phyloP scores from a whole-genome alignment of 352 stramenopile genomes.

The Bremia lactucae region DNA sequence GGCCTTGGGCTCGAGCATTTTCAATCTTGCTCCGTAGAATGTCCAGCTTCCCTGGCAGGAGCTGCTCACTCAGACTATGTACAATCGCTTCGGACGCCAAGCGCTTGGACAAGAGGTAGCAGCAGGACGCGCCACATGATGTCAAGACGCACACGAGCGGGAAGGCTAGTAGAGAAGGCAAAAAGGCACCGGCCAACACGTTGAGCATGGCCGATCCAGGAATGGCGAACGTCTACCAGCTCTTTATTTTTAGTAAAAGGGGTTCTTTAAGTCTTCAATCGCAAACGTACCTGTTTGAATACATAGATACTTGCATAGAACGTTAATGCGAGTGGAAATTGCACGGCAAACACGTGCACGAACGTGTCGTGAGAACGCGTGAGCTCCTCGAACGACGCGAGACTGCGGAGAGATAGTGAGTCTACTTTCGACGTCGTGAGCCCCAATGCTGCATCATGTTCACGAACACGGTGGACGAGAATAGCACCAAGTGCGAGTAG shows the following conservation, averaged over 20 bases:
- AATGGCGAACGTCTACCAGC: constrained; percentile 66
- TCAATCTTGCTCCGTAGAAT: constrained; percentile 45
- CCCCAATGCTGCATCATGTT: constrained; percentile 25
- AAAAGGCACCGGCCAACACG: constrained; percentile 54
- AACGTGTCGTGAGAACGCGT: constrained; percentile 52
- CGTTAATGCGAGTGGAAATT: constrained; percentile 56
- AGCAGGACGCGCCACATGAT: constrained; percentile 56
- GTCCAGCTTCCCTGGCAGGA: constrained; percentile 50
- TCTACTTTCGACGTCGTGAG: constrained; percentile 42
- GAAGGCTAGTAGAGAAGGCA: constrained; percentile 54
- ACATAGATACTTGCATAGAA: constrained; percentile 68
- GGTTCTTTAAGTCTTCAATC: neutral
- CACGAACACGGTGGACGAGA: constrained; percentile 38
- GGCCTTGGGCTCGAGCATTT: constrained; percentile 26
- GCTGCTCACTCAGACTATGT: constrained; percentile 39
- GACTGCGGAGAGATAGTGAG: constrained; percentile 37
- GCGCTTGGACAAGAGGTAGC: constrained; percentile 57
- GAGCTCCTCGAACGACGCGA: constrained; percentile 52
- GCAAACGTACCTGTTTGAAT: constrained; percentile 55
- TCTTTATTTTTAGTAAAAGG: neutral
- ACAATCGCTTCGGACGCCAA: constrained; percentile 52
- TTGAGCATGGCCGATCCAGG: constrained; percentile 69
- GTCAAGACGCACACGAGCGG: constrained; percentile 56
- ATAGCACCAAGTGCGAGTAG: constrained; percentile 29
- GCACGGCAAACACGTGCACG: constrained; percentile 37